Evolutionary conservation across 1,284 basidiomycete genomes (phyloP).

Genomic region (Marasmius tenuissimus): DNA sequence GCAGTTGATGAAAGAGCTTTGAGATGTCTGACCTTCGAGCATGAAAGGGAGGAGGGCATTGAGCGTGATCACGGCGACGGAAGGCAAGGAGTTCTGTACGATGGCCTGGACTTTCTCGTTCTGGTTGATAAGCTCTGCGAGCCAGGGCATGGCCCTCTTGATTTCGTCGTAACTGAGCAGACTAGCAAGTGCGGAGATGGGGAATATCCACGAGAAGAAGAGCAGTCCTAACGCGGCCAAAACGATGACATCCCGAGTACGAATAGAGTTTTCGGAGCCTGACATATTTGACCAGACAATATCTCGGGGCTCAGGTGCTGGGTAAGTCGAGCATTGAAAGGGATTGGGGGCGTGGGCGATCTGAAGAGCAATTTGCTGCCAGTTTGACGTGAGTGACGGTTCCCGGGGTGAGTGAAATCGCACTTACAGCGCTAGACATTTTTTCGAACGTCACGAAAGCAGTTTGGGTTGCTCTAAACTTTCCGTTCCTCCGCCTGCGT

Average conservation of each 20-base stretch:
- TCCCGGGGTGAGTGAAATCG: not conserved
- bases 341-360: slow-evolving; percentile 77
- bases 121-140: slow-evolving; percentile 75
- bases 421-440: slow-evolving; percentile 83
- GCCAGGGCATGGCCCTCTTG: slow-evolving; percentile 85
- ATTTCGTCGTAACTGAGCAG: slow-evolving; percentile 92
- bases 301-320: slow-evolving; percentile 93
- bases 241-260: slow-evolving; percentile 70
- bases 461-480: slow-evolving; percentile 77
- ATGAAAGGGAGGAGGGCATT: slow-evolving; percentile 90
- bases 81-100: slow-evolving; percentile 91
- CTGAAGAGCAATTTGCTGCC: slow-evolving; percentile 88
- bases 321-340: slow-evolving; percentile 64
- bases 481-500: slow-evolving; percentile 61
- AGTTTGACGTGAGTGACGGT: not conserved
- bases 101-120: slow-evolving; percentile 82
- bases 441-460: slow-evolving; percentile 98
- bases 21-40: slow-evolving; percentile 78
- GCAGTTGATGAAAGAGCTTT: not conserved
- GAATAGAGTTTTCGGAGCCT: slow-evolving; percentile 55
- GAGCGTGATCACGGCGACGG: slow-evolving; percentile 85
- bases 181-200: slow-evolving; percentile 82
- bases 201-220: slow-evolving; percentile 86
- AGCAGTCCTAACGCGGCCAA: slow-evolving; percentile 67
- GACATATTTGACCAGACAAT: slow-evolving; percentile 93